Conservation (phyloP, 2,329 filamentous ascomycete genomes). For the Rachicladosporium sp. region DNA sequence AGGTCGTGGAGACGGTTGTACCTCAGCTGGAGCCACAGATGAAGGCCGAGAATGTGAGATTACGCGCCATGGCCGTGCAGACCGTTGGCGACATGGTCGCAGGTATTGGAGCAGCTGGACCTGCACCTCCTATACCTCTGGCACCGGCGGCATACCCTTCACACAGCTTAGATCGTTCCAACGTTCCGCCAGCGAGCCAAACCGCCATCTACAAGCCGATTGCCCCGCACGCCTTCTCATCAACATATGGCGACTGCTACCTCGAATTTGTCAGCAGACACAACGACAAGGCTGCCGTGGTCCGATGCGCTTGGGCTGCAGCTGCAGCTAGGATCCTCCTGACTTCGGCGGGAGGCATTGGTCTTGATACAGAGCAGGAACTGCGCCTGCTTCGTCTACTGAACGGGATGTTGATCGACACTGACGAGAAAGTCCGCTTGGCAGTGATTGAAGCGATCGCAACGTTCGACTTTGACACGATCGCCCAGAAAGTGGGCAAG, state of each 20-base stretch:
- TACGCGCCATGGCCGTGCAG: conserved; percentile 80
- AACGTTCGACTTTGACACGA: conserved; percentile 65
- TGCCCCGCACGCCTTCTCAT: conserved; percentile 79
- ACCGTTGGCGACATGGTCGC: conserved; percentile 91
- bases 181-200: conserved; percentile 32
- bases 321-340: conserved; percentile 73
- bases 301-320: conserved; percentile 77
- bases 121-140: conserved; percentile 57
- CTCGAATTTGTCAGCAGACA: conserved; percentile 72
- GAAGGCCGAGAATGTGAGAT: conserved; percentile 73
- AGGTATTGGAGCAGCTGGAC: conserved; percentile 82
- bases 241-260: conserved; percentile 67
- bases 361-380: conserved; percentile 74
- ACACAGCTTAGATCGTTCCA: conserved; percentile 34
- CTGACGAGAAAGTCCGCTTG: conserved; percentile 80
- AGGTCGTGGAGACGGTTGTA: conserved; percentile 82
- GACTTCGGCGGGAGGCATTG: conserved; percentile 85
- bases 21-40: conserved; percentile 89
- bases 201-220: conserved; percentile 67
- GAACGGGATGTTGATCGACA: conserved; percentile 70
- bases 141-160: conserved; percentile 82
- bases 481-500: conserved; percentile 69
- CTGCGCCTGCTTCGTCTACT: conserved; percentile 59
- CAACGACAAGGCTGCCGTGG: conserved; percentile 72
- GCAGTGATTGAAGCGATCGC: conserved; percentile 79